Evolutionary conservation across 1,139 yeast genomes (phyloP).

Genomic region (Blastobotrys proliferans): DNA sequence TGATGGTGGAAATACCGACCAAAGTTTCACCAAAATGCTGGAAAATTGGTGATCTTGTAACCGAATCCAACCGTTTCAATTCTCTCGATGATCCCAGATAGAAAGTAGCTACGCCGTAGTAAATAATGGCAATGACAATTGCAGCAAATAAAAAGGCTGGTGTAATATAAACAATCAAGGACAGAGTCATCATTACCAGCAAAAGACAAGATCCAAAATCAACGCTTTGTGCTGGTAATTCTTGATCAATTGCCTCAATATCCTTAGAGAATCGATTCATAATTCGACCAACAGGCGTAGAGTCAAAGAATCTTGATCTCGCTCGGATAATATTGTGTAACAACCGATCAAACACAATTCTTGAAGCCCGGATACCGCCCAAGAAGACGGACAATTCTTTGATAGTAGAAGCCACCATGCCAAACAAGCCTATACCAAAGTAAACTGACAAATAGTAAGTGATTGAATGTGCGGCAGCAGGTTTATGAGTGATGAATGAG

Average conservation of each 20-base stretch:
- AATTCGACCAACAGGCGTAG: conserved; percentile 93
- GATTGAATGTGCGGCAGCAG: conserved; percentile 37
- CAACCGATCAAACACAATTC: conserved; percentile 63
- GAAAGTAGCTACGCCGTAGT: conserved; percentile 67
- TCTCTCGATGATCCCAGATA: conserved; percentile 85
- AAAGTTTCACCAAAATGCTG: conserved; percentile 94
- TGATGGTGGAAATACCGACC: conserved; percentile 88
- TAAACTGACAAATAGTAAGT: conserved; percentile 65
- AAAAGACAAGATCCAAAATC: conserved; percentile 60
- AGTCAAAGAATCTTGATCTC: conserved; percentile 81
- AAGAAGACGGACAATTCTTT: conserved; percentile 61
- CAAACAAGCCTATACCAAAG: conserved; percentile 62
- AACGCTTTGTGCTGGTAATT: conserved; percentile 75
- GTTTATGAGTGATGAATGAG: background rate
- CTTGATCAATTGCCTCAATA: conserved; percentile 90
- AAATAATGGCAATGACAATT: conserved; percentile 54
- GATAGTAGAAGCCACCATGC: conserved; percentile 50
- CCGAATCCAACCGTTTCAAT: conserved; percentile 82
- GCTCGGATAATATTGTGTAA: conserved; percentile 64
- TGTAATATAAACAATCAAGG: conserved; percentile 73
- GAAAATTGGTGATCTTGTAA: conserved; percentile 90
- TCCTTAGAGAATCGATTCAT: conserved; percentile 97
- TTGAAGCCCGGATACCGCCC: conserved; percentile 78
- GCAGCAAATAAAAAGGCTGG: conserved; percentile 84
- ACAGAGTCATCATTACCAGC: conserved; percentile 59